Evolutionary conservation across 2,329 filamentous ascomycete genomes (phyloP).

Genomic region (Curvularia sp.): DNA sequence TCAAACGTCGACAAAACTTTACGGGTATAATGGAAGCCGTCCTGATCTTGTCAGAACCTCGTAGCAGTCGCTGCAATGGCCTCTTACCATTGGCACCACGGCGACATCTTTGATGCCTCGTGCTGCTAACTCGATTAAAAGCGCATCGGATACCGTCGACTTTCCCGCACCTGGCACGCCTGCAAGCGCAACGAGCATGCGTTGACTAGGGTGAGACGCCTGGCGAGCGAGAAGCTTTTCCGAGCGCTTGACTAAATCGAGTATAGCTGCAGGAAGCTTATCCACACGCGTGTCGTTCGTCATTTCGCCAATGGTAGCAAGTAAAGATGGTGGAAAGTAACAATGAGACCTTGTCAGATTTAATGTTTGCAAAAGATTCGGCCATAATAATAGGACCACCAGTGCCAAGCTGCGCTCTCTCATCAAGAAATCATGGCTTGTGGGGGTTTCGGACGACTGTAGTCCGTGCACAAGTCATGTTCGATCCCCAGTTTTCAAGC

Average conservation of each 20-base stretch:
- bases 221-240: constrained; percentile 30
- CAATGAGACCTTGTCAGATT: not conserved
- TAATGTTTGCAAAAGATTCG: not conserved
- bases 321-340: not conserved
- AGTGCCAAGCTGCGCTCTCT: not conserved
- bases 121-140: constrained; percentile 29
- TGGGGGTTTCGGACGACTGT: constrained; percentile 30
- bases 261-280: constrained; percentile 21
- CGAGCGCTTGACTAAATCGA: constrained; percentile 29
- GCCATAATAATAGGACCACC: not conserved
- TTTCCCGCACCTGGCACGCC: constrained; percentile 40
- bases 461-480: constrained; percentile 25
- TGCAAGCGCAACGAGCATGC: constrained; percentile 36
- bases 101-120: constrained; percentile 28
- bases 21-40: constrained; percentile 38
- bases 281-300: constrained; percentile 16
- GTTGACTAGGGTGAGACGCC: constrained; percentile 27
- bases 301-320: constrained; percentile 11
- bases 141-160: constrained; percentile 33
- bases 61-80: not conserved
- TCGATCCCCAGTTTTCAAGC: constrained; percentile 7
- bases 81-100: constrained; percentile 36
- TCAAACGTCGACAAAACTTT: constrained; percentile 26
- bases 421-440: constrained; percentile 5
- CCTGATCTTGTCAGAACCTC: constrained; percentile 21